phyloP scores from a whole-genome alignment of 495 filamentous ascomycete genomes.

The Trichoderma reesei region DNA sequence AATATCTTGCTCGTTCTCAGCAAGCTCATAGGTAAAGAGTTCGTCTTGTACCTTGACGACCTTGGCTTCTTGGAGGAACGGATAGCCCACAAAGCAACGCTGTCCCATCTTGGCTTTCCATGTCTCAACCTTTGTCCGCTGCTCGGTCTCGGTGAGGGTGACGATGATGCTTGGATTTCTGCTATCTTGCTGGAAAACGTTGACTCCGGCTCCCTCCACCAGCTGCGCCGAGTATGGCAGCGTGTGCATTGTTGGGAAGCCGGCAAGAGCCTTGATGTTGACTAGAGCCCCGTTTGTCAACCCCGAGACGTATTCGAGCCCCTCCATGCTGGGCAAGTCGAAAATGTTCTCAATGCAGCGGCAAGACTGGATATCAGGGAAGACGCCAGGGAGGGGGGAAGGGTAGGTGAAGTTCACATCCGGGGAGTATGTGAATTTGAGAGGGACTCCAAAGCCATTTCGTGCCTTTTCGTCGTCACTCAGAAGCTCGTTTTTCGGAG shows the following conservation, averaged over 20 bases:
- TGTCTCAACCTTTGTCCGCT: slow-evolving; percentile 54
- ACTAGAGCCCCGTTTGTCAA: slow-evolving; percentile 81
- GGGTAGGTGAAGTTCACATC: slow-evolving; percentile 70
- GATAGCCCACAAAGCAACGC: slow-evolving; percentile 86
- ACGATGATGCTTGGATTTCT: slow-evolving; percentile 95
- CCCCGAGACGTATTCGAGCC: slow-evolving; percentile 74
- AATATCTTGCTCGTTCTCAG: slow-evolving; percentile 52
- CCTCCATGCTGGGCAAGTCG: slow-evolving; percentile 86
- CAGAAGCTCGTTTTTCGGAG: slow-evolving; percentile 66
- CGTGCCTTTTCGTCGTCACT: slow-evolving; percentile 64
- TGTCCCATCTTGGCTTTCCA: slow-evolving; percentile 75
- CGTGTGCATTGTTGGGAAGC: slow-evolving; percentile 82
- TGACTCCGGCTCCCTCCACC: slow-evolving; percentile 52
- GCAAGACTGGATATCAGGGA: slow-evolving; percentile 80
- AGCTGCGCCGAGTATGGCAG: slow-evolving; percentile 69
- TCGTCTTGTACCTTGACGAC: slow-evolving; percentile 86
- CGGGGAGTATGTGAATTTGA: slow-evolving; percentile 84
- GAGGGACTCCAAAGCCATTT: slow-evolving; percentile 81
- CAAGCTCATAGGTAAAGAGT: slow-evolving; percentile 77
- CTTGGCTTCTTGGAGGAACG: slow-evolving; percentile 89
- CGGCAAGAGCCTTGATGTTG: slow-evolving; percentile 70
- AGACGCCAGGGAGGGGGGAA: slow-evolving; percentile 79
- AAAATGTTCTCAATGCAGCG: slow-evolving; percentile 92
- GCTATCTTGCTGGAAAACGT: slow-evolving; percentile 94
- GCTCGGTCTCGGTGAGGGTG: slow-evolving; percentile 65